Base-by-base conservation (phyloP, 129 eudicot genomes). In the Flaveria trinervia region DNA sequence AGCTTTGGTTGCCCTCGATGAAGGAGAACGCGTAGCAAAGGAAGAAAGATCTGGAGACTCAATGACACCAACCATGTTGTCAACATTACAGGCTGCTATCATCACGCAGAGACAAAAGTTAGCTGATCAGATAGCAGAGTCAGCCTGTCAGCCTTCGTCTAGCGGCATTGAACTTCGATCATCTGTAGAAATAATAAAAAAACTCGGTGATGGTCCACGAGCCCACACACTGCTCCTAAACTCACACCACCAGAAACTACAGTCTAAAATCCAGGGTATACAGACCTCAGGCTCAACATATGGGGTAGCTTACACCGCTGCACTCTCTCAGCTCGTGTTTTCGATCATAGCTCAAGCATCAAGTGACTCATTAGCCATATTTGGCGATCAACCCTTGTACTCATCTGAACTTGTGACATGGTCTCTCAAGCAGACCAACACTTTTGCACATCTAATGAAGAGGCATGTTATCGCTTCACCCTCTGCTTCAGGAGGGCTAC, bases 321-420 rank as follows among this genome's bases (percentile, higher is more conserved):
- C 92, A 39, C 94, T 95, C 36, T 84, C 97, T 0, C 96, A 95
- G 61, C 85, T 95, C 9, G 85, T 87, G 14, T 95, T 95, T 78
- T 91, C 97, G 1, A 82, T 92, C 26, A 82, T 95, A 49, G 99
- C 99, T 48, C 99, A 95, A 77, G 97, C 97, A 1, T 79, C 97
- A 23, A 91, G 81, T 77, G 97, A 95, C 72, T 95, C 97, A 13
- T 78, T 88, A 68, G 85, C 89, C 9, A 84, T 92, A 65, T 95
- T 95, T 68, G 89, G 88, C 10, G 97, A 95, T 14, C 97, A 95
- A 76, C 88, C 96, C 1, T 84, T 88, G 57, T 95, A 84, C 70
- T 57, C 94, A 12, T 95, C 99, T 49, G 99, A 95, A 81, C 86
- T 95, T 0, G 97, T 95, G 66, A 86, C 92, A 14, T 95, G 97